phyloP scores from a whole-genome alignment of 2,329 filamentous ascomycete species.

The Aureobasidium namibiae region DNA sequence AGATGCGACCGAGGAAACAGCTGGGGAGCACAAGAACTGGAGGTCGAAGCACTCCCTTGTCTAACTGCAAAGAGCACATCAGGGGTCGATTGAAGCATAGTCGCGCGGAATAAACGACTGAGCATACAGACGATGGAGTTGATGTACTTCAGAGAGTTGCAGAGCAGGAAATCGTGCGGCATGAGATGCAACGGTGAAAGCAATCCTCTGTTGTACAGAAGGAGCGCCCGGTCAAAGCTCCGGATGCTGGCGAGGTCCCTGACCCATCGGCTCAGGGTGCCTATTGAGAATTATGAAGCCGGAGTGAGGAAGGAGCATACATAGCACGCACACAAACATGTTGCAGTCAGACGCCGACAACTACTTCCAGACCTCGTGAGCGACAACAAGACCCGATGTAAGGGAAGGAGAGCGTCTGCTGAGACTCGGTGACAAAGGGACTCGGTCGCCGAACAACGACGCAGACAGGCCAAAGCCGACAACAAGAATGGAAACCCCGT shows the following conservation, averaged over 20 bases:
- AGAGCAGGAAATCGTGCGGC: neutral
- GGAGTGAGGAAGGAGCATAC: conserved; percentile 48
- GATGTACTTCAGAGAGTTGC: neutral
- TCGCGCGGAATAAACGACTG: no score
- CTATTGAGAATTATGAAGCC: conserved; percentile 30
- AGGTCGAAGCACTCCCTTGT: neutral
- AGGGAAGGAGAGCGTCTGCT: conserved; percentile 10
- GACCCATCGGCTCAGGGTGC: neutral
- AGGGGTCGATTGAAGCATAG: neutral
- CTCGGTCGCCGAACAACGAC: conserved; percentile 41
- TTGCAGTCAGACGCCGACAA: conserved; percentile 56
- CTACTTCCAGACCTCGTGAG: conserved; percentile 90
- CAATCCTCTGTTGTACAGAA: neutral
- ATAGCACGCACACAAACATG: neutral
- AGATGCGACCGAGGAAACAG: neutral
- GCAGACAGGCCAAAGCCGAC: conserved; percentile 65
- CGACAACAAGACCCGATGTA: conserved; percentile 10
- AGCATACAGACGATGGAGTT: neutral
- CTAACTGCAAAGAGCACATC: neutral
- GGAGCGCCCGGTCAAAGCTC: conserved; percentile 2
- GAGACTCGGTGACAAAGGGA: conserved; percentile 31
- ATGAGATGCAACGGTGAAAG: neutral
- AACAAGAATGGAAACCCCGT: conserved; percentile 82
- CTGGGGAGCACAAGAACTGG: neutral
- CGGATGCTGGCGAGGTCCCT: neutral